Conservation (phyloP, 176 grass and related monocot species). For the Alopecurus myosuroides region DNA sequence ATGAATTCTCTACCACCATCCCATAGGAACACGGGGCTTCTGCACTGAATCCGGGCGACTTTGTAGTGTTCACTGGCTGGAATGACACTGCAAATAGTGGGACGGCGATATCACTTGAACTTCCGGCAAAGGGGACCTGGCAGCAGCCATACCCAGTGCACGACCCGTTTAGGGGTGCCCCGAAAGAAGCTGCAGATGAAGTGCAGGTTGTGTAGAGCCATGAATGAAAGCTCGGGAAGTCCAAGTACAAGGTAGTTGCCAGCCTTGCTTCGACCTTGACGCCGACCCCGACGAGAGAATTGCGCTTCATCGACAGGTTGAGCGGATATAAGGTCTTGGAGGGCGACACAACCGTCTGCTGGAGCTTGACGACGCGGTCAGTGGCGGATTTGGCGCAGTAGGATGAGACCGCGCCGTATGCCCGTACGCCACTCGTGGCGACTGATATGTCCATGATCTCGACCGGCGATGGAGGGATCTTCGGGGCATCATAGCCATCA, state of each 20-base stretch:
- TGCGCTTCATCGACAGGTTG: not conserved
- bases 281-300: not conserved
- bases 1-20: not conserved
- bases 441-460: not conserved
- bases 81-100: not conserved
- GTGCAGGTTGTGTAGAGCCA: not conserved
- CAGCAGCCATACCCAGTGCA: not conserved
- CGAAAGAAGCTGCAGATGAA: not conserved
- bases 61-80: not conserved
- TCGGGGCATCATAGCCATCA: not conserved
- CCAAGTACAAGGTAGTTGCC: not conserved
- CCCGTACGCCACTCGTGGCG: not conserved
- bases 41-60: no score
- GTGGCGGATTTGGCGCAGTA: not conserved
- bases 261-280: not conserved
- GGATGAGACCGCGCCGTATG: not conserved
- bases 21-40: not conserved
- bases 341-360: not conserved
- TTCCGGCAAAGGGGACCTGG: not conserved
- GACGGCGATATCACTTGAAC: accelerated
- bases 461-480: not conserved
- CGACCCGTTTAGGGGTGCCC: not conserved
- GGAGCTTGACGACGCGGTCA: not conserved
- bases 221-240: not conserved
- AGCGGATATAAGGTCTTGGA: not conserved